phyloP scores from a whole-genome alignment of 192 early-diverging fungal genomes.

The Gigaspora rosea region DNA sequence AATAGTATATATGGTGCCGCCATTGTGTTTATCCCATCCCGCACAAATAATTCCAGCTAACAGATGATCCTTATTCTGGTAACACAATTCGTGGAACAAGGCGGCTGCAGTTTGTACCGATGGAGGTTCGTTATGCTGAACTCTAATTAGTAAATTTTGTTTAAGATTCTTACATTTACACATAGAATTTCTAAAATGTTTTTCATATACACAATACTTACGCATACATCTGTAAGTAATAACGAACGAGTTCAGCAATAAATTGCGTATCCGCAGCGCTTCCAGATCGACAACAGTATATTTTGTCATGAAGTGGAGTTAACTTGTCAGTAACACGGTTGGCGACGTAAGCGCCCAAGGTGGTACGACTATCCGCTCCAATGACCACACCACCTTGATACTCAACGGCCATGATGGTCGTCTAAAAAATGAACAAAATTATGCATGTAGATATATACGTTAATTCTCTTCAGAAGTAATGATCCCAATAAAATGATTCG shows the following conservation, averaged over 20 bases:
- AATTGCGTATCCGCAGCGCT: slow-evolving; percentile 98
- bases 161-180: not conserved
- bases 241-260: slow-evolving; percentile 95
- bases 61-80: slow-evolving; percentile 88
- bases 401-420: slow-evolving; percentile 94
- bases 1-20: slow-evolving; percentile 86
- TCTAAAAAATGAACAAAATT: slow-evolving; percentile 54
- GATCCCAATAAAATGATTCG: too few species aligned
- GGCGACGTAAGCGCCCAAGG: slow-evolving; percentile 93
- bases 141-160: slow-evolving; percentile 45
- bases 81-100: slow-evolving; percentile 93
- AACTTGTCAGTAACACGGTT: slow-evolving; percentile 99
- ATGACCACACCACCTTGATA: slow-evolving; percentile 92
- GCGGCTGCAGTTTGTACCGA: slow-evolving; percentile 84
- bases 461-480: not conserved
- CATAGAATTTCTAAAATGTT: not conserved
- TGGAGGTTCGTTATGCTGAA: slow-evolving; percentile 82
- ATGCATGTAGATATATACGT: not conserved
- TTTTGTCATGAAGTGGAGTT: slow-evolving; percentile 90
- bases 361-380: slow-evolving; percentile 97
- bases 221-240: slow-evolving; percentile 91
- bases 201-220: slow-evolving; percentile 45
- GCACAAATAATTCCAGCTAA: slow-evolving; percentile 95
- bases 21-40: slow-evolving; percentile 93
- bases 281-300: slow-evolving; percentile 98